phyloP scores from a whole-genome alignment of 129 eudicot genomes.

The Escallonia rubra region DNA sequence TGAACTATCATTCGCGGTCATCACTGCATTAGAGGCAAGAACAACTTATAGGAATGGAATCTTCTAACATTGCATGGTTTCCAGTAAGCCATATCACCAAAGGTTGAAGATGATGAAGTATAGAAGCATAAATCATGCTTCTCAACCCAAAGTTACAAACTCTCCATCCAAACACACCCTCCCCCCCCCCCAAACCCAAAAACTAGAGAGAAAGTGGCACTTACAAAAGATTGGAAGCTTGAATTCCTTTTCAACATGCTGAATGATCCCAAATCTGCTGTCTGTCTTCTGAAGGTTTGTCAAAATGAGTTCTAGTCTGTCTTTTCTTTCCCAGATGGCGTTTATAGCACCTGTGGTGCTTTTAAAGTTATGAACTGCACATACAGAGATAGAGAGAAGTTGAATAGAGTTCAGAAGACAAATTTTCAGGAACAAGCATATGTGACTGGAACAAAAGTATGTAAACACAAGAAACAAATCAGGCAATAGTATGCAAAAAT shows the following conservation, averaged over 20 bases:
- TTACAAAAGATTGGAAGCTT: slow-evolving; percentile 17
- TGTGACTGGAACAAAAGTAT: no score
- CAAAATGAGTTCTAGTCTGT: slow-evolving; percentile 16
- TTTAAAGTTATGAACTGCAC: slow-evolving; percentile 18
- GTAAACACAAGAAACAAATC: no score
- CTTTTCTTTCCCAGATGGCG: slow-evolving; percentile 11
- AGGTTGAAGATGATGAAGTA: neutral
- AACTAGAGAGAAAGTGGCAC: neutral
- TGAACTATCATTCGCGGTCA: slow-evolving; percentile 1
- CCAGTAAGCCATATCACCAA: no score
- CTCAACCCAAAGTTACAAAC: neutral
- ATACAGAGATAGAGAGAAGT: neutral
- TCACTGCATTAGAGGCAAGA: slow-evolving; percentile 13
- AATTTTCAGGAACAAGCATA: neutral
- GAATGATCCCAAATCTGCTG: slow-evolving; percentile 10
- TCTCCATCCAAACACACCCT: neutral
- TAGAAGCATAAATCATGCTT: neutral
- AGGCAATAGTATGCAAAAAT: neutral
- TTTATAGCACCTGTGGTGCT: slow-evolving; percentile 8
- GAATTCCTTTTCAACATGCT: slow-evolving; percentile 7
- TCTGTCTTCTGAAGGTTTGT: slow-evolving; percentile 20
- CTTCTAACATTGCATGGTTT: neutral
- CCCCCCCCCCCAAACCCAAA: no score
- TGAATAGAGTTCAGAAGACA: neutral
- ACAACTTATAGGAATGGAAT: neutral